A percentile compares a stretch with the other conserved stretches of the same genome.
Conservation (phyloP, 495 filamentous ascomycete species). For the Penicillium fimorum region DNA sequence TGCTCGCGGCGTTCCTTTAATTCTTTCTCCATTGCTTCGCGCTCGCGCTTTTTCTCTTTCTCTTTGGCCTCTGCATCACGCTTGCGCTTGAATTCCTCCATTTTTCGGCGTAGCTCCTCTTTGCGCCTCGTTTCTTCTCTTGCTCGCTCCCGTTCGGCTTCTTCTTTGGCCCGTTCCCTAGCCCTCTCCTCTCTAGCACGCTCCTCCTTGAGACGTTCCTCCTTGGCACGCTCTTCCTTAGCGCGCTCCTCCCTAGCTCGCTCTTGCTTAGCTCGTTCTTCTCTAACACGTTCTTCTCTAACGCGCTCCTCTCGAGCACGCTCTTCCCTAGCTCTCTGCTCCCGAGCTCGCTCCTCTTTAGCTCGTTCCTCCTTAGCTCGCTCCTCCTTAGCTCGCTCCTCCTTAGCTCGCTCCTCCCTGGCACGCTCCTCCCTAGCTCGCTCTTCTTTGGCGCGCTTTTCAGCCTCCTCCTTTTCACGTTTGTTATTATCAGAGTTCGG, state of each 20-base stretch:
- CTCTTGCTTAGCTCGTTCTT: background rate
- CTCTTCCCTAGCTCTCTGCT: background rate
- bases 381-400: background rate
- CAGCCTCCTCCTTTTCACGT: conserved; percentile 15
- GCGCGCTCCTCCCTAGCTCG: background rate
- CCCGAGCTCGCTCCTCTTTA: background rate
- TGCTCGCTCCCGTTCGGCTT: conserved; percentile 66
- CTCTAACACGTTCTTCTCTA: background rate
- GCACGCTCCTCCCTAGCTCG: background rate
- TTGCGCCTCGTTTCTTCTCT: conserved; percentile 63
- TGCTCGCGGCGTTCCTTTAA: conserved; percentile 48
- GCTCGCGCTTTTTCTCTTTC: conserved; percentile 45
- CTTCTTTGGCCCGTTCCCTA: conserved; percentile 30
- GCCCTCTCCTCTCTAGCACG: conserved; percentile 17
- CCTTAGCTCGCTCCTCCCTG: background rate
- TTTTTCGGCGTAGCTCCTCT: conserved; percentile 53
- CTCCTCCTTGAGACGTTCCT: conserved; percentile 13
- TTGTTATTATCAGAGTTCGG: conserved; percentile 23
- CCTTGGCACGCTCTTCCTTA: conserved; percentile 13
- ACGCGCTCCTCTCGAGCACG: conserved; percentile 7
- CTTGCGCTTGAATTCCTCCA: conserved; percentile 59
- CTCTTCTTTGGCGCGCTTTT: conserved; percentile 8
- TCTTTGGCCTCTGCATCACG: conserved; percentile 45
- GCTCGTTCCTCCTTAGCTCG: background rate
- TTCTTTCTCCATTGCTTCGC: conserved; percentile 53